Base-by-base conservation (phyloP, 2,329 filamentous ascomycete genomes). In the Aspergillus aculeatinus region DNA sequence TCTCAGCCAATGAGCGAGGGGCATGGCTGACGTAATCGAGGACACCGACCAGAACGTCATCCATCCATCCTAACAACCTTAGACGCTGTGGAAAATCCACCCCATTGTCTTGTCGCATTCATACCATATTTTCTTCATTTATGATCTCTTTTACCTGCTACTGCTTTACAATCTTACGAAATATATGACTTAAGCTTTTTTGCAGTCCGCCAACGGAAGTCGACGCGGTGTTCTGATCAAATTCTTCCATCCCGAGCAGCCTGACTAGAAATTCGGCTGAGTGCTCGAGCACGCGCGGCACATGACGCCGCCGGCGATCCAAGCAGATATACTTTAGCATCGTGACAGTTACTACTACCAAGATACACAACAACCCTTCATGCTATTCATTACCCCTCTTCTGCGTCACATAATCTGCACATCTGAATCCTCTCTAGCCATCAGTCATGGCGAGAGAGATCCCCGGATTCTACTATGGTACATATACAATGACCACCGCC, bases 401-500 rank as follows among this genome's bases (percentile, higher is more conserved):
- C 12, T 12, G 51, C 49, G 12, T 35, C 25, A 9, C 33, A 7
- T 12, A 29, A 44, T 53, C 16, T 31, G 25, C 31, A 16, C 39
- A 31, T 5, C 31, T 23, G 44, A 49, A 9, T 14, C 5, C 44
- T 33, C 19, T 19, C 11, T 2, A 14, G 31, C n/a, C 33, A 48
- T 16, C 7, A 59, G 63, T 19, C 25, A 74, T 74, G 72, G 68
- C 68, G 52, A 66, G 63, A 50, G 68, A 74, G 14, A 72, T 75
- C 3, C 72, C 72, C 3, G 72, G 72, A 2, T 74, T 72, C 49
- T 75, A 73, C 48, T 75, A 68, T 59, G 72, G 72, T 74, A 57
- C 58, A 65, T 74, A 57, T 57, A 65, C 64, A 16, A n/a, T 29
- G 27, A 29, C 27, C 27, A 29, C 7, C 10, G n/a, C 21, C 33